phyloP scores from a whole-genome alignment of 177 flowering plant genomes.

The Vitis hybrid region DNA sequence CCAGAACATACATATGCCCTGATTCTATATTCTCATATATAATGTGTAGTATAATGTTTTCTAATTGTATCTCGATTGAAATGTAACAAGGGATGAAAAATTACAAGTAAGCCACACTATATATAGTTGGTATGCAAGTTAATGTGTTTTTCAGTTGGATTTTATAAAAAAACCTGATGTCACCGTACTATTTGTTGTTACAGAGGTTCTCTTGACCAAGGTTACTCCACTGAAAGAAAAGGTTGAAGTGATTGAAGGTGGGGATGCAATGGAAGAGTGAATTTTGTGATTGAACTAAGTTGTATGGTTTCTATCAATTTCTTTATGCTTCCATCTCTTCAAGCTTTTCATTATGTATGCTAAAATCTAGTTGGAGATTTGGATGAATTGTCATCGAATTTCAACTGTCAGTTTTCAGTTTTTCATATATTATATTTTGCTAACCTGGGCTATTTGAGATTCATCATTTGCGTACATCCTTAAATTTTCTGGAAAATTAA shows the following conservation, averaged over 20 bases:
- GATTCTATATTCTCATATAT: too few species aligned
- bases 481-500: too few species aligned
- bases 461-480: too few species aligned
- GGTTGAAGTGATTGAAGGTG: conserved; percentile 58
- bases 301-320: background rate
- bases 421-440: too few species aligned
- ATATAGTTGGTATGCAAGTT: too few species aligned
- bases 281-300: background rate
- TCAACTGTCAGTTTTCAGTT: background rate
- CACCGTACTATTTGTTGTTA: background rate
- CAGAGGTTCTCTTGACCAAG: conserved; percentile 82
- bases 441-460: too few species aligned
- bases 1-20: too few species aligned
- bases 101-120: too few species aligned
- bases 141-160: too few species aligned
- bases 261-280: conserved; percentile 91
- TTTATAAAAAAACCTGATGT: background rate
- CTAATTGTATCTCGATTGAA: too few species aligned
- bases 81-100: too few species aligned
- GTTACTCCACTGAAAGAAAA: conserved; percentile 63
- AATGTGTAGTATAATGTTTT: too few species aligned
- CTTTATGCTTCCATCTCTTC: background rate
- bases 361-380: background rate
- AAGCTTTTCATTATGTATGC: background rate
- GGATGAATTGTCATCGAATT: background rate